Percentiles rank a stretch among this genome's conserved stretches.
Conservation (phyloP, 495 filamentous ascomycete species). For the Neurospora sp. region DNA sequence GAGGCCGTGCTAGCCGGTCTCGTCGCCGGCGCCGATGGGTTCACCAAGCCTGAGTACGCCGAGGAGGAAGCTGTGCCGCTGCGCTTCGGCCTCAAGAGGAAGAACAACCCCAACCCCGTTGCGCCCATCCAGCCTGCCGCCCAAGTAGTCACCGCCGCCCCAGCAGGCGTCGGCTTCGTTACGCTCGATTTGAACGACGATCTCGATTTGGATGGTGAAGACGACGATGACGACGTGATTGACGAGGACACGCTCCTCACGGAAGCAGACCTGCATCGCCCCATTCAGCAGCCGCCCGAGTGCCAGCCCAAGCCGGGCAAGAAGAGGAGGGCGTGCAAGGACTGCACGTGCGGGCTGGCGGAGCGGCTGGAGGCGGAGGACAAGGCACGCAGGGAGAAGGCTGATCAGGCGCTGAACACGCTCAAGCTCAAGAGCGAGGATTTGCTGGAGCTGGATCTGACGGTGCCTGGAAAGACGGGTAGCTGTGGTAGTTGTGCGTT, state of each 20-base stretch:
- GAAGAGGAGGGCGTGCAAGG: constrained; percentile 88
- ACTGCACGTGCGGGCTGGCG: constrained; percentile 90
- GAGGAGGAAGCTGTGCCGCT: constrained; percentile 60
- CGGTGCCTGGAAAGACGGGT: constrained; percentile 87
- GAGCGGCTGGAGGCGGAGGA: constrained; percentile 74
- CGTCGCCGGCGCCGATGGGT: constrained; percentile 45
- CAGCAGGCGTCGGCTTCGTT: constrained; percentile 60
- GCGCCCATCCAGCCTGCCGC: constrained; percentile 23
- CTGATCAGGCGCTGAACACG: constrained; percentile 38
- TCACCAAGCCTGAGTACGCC: constrained; percentile 64
- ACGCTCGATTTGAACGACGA: constrained; percentile 52
- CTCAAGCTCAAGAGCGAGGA: constrained; percentile 72
- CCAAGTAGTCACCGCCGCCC: constrained; percentile 15
- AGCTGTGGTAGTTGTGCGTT: constrained; percentile 88
- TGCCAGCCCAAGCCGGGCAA: constrained; percentile 76
- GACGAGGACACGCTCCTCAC: constrained; percentile 81
- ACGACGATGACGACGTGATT: constrained; percentile 78
- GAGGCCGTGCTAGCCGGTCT: constrained; percentile 82
- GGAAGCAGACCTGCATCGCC: constrained; percentile 67
- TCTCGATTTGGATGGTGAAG: constrained; percentile 45
- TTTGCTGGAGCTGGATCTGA: constrained; percentile 87
- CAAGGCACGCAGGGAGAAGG: constrained; percentile 50
- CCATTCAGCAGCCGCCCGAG: constrained; percentile 66
- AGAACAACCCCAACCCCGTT: constrained; percentile 26
- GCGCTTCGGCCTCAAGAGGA: constrained; percentile 57